phyloP scores from a whole-genome alignment of 345 rosid species.

The Corymbia maculata region DNA sequence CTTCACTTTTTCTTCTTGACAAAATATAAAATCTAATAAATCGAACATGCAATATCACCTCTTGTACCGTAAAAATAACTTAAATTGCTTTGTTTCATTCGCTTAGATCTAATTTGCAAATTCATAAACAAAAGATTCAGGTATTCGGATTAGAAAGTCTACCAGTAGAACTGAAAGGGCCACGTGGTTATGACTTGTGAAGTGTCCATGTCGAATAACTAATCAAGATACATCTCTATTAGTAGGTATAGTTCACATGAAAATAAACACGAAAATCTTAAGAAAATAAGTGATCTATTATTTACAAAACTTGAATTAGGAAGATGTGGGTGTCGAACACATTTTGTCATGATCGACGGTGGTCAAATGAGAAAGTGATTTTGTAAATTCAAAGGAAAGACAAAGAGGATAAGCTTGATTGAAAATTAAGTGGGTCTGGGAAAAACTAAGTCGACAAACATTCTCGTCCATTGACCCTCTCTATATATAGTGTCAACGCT shows the following conservation, averaged over 20 bases:
- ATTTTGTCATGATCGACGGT: neutral
- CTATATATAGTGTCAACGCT: too few relatives aligned
- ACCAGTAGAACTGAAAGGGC: neutral
- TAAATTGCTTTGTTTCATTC: neutral
- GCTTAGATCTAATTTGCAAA: neutral
- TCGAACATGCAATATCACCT: neutral
- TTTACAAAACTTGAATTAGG: neutral
- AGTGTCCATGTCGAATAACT: neutral
- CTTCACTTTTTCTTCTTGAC: neutral
- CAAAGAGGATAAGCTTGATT: neutral
- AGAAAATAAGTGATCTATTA: accelerated
- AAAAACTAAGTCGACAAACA: neutral
- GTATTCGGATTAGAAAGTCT: neutral
- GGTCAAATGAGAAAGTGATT: neutral
- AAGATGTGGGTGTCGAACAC: neutral
- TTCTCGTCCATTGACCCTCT: too few relatives aligned
- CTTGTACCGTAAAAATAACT: neutral
- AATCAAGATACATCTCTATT: neutral
- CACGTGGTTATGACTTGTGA: accelerated
- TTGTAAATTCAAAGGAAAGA: neutral
- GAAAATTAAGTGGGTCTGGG: neutral
- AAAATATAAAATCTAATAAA: neutral
- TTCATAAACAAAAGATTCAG: neutral
- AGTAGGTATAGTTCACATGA: neutral
- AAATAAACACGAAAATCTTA: neutral